A percentile compares a stretch with the other conserved stretches of the same genome.
These are phyloP conservation scores for Auricularia sp. DNA, from an alignment of 768 basidiomycete species.

Conservation along the genomic window DNA sequence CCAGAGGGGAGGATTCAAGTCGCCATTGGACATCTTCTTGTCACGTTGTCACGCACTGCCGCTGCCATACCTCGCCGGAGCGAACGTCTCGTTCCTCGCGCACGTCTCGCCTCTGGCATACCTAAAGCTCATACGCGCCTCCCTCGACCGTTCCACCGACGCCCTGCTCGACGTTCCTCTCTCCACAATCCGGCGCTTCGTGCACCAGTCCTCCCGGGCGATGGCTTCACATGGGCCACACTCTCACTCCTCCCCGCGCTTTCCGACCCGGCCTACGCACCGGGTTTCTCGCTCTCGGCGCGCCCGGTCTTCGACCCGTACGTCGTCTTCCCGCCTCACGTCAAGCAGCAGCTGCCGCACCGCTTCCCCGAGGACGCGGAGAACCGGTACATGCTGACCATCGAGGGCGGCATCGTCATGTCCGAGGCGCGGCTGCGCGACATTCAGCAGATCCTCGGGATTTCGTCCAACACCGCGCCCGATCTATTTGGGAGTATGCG, in stretches of 20 bases:
- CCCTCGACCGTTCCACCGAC: constrained; percentile 14
- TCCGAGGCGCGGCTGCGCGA: constrained; percentile 66
- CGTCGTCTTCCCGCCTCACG: not conserved
- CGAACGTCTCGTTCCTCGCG: constrained; percentile 63
- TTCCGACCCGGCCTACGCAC: not conserved
- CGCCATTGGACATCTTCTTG: constrained; percentile 63
- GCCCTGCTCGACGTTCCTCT: constrained; percentile 43
- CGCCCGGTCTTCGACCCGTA: not conserved
- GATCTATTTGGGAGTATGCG: not conserved
- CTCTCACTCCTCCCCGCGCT: not conserved
- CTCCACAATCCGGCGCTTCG: constrained; percentile 33
- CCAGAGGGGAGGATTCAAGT: not conserved
- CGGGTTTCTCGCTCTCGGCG: not conserved
- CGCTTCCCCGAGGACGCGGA: not conserved
- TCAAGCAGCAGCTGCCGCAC: not conserved
- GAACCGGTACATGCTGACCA: not conserved
- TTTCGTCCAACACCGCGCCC: not conserved
- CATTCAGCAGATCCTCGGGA: constrained; percentile 33
- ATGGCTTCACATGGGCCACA: not conserved
- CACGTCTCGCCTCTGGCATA: constrained; percentile 64
- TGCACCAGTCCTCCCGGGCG: not conserved
- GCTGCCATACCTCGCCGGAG: constrained; percentile 58
- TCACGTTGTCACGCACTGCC: constrained; percentile 57
- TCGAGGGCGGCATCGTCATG: constrained; percentile 47
- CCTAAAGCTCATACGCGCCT: constrained; percentile 41